phyloP scores from a whole-genome alignment of 345 rosid species.

The Sonneratia alba region DNA sequence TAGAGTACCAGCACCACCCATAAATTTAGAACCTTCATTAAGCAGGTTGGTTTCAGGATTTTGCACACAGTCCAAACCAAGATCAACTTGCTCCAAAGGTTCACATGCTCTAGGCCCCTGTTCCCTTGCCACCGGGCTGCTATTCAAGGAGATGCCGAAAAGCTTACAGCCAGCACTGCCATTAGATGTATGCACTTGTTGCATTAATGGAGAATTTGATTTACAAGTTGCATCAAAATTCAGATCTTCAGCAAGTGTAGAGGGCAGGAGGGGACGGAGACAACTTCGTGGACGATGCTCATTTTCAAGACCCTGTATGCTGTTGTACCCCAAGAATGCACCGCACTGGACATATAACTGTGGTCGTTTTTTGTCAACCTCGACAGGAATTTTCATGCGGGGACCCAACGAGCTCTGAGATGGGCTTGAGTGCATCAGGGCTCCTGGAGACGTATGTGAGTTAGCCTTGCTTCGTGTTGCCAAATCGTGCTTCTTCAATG shows the following conservation, averaged over 20 bases:
- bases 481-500: conserved; percentile 11
- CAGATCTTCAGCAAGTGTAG: conserved; percentile 17
- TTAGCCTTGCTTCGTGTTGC: conserved; percentile 23
- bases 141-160: conserved; percentile 36
- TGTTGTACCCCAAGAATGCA: conserved; percentile 16
- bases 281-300: conserved; percentile 21
- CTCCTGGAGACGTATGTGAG: conserved; percentile 16
- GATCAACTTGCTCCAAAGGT: conserved; percentile 9
- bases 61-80: conserved; percentile 11
- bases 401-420: conserved; percentile 23
- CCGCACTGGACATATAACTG: conserved; percentile 16
- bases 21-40: conserved; percentile 7
- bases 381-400: conserved; percentile 12
- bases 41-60: conserved; percentile 18
- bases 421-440: conserved; percentile 22
- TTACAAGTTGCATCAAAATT: conserved; percentile 10
- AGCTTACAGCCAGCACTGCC: conserved; percentile 31
- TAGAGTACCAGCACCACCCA: conserved; percentile 2
- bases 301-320: conserved; percentile 10
- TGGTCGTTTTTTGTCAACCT: conserved; percentile 16
- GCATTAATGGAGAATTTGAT: conserved; percentile 13
- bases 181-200: conserved; percentile 21
- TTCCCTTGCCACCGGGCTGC: conserved; percentile 17
- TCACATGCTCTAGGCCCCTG: conserved; percentile 1
- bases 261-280: conserved; percentile 22